Base-by-base conservation (phyloP, 2,329 filamentous ascomycete species). In the Ophiostoma quercus region DNA sequence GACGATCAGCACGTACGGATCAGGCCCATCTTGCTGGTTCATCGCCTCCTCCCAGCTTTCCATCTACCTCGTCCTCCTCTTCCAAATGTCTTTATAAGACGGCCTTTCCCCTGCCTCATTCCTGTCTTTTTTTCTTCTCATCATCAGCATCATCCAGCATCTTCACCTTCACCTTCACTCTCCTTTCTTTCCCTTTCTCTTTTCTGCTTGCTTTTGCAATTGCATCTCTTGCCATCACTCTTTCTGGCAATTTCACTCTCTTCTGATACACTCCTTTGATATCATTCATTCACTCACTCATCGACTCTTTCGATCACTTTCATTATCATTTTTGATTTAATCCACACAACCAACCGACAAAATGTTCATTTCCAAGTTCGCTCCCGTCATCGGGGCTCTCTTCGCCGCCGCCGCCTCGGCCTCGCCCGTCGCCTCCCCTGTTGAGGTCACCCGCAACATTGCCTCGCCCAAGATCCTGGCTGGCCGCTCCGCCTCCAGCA, bases 381-480 rank as follows among this genome's bases (percentile, higher is more conserved):
- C 69, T 41, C 71, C 73, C 43, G 34, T 69, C 34, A 37, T 73
- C 43, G 72, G 70, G 68, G 73, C 71, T 3, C 51, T 74, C 65
- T 43, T 70, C 14, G 70, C 69, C n/a, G 69, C 69, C n/a, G 69
- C 71, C 54, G 63, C 71, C 68, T 63, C 72, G 69, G 74, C 73
- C 29, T 71, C 74, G 11, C 72, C 72, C 5, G 70, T 67, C 0
- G 65, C 51, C 51, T 11, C 51, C 51, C 51, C 51, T 57, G 51
- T 14, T 8, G 51, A 57, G 51, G n/a, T 54, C 51, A 2, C 51
- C n/a, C 51, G 16, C 51, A 57, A 47, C 67, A 34, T 66, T 8
- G n/a, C 39, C 41, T 16, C 60, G 9, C 57, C 62, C 39, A 70
- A 66, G 66, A 63, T 7, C n/a, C 51, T 47, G 25, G 65, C 43